Evolutionary conservation across 139 green algal genomes (phyloP), one percentile per base, ranked within the genome.

Genomic region (Choricystis sp.): DNA sequence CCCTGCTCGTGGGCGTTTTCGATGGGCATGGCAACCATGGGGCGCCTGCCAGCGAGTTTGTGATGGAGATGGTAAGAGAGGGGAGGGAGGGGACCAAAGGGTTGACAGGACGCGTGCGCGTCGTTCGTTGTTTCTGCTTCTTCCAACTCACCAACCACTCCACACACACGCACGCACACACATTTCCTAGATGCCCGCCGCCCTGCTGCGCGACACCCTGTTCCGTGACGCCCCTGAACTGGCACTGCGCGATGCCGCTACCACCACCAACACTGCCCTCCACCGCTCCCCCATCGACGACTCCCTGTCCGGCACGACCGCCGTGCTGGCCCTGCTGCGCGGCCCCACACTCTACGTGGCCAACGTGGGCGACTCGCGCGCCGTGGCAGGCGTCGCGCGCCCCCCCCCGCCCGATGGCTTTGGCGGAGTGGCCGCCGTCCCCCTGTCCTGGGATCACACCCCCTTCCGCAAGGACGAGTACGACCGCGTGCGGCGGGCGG

Each of bases 321-420:
- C 81, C 57, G 85, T 95, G 56, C 65, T 74, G 0, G 65, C 82
- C 19, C 66, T 95, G 4, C 26, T 97, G 20, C 60, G 77, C 22
- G 82, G 76, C 25, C 63, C 73, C 29, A 83, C 52, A 3, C 59
- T 94, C 29, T 84, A 85, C 57, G 77, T 93, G 0, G 85, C 82
- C 19, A 97, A 98, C 69, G 91, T 97, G 26, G 91, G 90, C 1
- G 91, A 97, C 73, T 93, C 83, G 19, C 76, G 91, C 19, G 85
- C 85, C 23, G 84, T 96, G 24, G 59, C 92, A 26, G 85, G 81
- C 26, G n/a, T 49, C 26, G 24, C 4, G 3, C 4, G 3, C 2
- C 52, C 62, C 40, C n/a, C n/a, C n/a, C n/a, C n/a, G n/a, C n/a
- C n/a, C n/a, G n/a, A n/a, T n/a, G n/a, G n/a, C n/a, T n/a, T n/a